Evolutionary conservation across 2,329 filamentous ascomycete species (phyloP), one percentile per base, ranked within the genome.

Genomic region (Clonostachys byssicola): DNA sequence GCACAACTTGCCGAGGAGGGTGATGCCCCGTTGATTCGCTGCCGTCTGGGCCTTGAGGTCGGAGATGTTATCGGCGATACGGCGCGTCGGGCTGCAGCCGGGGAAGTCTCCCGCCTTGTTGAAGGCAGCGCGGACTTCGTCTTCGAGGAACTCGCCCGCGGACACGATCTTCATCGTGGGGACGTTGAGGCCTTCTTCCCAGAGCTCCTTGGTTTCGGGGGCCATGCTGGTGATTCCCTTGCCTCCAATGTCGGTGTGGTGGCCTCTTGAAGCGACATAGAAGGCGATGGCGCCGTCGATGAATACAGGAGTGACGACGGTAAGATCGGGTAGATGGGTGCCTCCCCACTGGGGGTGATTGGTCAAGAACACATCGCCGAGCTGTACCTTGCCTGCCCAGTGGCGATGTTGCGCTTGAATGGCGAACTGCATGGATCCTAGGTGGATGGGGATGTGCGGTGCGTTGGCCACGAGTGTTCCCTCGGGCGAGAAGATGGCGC

Each of bases 11-110:
- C 78, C 79, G 53, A 94, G 94, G 18, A 92, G 69, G 43, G 81
- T 81, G 53, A 92, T 94, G 6, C 89, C 89, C 54, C 90, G 90
- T 53, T 90, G 86, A 58, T 95, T 95, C 4, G 89, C 88, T 0
- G 89, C 89, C 3, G 92, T 85, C 58, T 92, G 88, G 0, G 90
- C 90, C 64, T 92, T 92, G 16, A 95, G 73, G 59, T 95, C 90
- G 43, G 90, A 91, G 52, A 95, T 75, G 57, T 95, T 95, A 63
- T 95, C 90, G 6, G 80, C 83, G 1, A 94, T 71, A 58, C 88
- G 91, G 18, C 89, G 73, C 2, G 64, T 61, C 0, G 88, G 88
- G 1, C 81, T 83, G 33, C 58, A 61, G 3, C 58, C 58, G 16
- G 45, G 45, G 33, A 36, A 47, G 8, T 40, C 23, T 30, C 23